Evolutionary conservation across 768 basidiomycete genomes (phyloP), one percentile per base, ranked within the genome.

Genomic region (Boletus vermiculosoides): DNA sequence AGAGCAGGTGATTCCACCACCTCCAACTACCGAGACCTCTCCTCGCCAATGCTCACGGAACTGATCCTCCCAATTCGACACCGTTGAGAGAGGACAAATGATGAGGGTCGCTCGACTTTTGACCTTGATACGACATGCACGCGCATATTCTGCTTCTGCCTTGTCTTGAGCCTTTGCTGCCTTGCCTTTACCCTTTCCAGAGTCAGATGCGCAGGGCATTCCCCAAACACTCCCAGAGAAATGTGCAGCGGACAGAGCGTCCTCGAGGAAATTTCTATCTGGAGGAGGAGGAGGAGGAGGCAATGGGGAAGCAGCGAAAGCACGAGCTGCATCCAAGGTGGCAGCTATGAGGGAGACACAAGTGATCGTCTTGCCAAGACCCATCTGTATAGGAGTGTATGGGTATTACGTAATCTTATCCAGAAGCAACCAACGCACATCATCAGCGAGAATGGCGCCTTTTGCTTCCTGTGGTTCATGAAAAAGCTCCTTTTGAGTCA

Each of bases 1-100:
- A 33, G 68, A 67, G 52, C 68, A 74, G 31, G 63, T 65, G n/a
- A 70, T 60, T 12, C 77, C 78, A 39, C 87, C 86, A 13, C 94
- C 94, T 20, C 95, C 94, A 52, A 88, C 79, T 41, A 97, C 88
- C 23, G 79, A 78, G 4, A 97, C 94, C 53, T 87, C 83, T 9
- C 94, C 94, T 60, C 83, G 83, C 94, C 94, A 98, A 71, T 99
- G 97, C 69, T 99, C 97, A 56, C 89, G 84, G 67, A 99, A 93
- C 72, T 99, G 97, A 55, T 96, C 93, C 75, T 99, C 97, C 97
- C 97, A 99, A 67, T 98, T 98, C 47, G 92, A 86, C 2, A 99
- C 94, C 6, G 97, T 99, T 12, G 93, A 94, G 37, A 99, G 79
- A 8, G 97, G 97, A 66, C 97, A 98, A 30, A 99, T 83, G 65